These are phyloP conservation scores for Medicago arabica DNA, from an alignment of 306 rosid genomes.

Conservation along the genomic window DNA sequence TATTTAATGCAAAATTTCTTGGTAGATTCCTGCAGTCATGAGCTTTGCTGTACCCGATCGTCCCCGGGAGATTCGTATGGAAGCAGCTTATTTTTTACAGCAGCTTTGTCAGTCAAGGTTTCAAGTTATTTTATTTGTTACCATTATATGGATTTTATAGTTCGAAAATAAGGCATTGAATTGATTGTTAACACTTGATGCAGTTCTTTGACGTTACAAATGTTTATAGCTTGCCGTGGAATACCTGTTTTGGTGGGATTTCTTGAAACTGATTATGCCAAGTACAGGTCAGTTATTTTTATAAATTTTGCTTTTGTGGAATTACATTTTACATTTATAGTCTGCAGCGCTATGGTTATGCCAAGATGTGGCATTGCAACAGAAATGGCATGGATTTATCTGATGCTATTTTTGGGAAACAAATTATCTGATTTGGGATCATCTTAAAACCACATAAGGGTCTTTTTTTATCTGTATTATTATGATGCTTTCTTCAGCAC, in stretches of 20 bases:
- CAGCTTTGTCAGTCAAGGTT: conserved; percentile 99
- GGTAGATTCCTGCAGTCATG: conserved; percentile 90
- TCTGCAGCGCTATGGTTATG: conserved; percentile 7
- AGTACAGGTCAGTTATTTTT: conserved; percentile 78
- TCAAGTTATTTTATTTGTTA: conserved; percentile 34
- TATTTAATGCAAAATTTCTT: conserved; percentile 45
- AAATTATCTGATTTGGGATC: neutral
- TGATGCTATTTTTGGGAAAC: conserved; percentile 15
- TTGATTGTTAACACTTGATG: conserved; percentile 44
- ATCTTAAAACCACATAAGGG: conserved; percentile 16
- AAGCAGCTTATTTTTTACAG: conserved; percentile 91
- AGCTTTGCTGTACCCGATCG: conserved; percentile 92
- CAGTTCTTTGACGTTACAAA: conserved; percentile 97
- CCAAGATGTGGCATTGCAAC: conserved; percentile 20
- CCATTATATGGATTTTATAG: conserved; percentile 10
- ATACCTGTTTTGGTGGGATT: conserved; percentile 98
- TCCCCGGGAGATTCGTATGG: conserved; percentile 97
- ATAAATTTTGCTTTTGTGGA: conserved; percentile 25
- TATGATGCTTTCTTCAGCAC: neutral
- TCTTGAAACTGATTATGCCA: conserved; percentile 97
- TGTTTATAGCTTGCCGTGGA: conserved; percentile 98
- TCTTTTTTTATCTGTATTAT: neutral
- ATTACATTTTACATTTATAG: conserved; percentile 13
- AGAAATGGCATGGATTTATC: conserved; percentile 1
- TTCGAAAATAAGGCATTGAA: conserved; percentile 8